Percentiles rank a stretch among this genome's conserved stretches.
Evolutionary conservation across 768 basidiomycete species (phyloP).

Genomic region (Bullera alba): DNA sequence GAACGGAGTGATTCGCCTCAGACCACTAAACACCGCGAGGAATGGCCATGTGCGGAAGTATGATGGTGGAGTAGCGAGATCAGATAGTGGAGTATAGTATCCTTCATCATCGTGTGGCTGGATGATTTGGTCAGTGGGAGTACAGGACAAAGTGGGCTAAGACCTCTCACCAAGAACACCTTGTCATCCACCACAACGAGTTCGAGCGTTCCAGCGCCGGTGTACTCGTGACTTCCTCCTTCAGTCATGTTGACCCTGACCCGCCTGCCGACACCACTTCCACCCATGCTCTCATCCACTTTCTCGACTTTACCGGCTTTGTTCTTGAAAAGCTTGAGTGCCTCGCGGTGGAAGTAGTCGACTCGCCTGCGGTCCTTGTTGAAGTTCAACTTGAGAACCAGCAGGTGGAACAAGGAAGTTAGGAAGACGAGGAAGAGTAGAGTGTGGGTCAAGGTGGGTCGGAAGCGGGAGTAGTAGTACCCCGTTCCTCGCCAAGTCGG

Average conservation of each 20-base stretch:
- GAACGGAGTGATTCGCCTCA: slow-evolving; percentile 9
- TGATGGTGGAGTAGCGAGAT: slow-evolving; percentile 19
- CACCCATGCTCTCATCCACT: slow-evolving; percentile 1
- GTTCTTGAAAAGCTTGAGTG: slow-evolving; percentile 16
- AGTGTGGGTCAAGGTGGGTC: slow-evolving; percentile 83
- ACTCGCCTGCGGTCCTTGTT: slow-evolving; percentile 65
- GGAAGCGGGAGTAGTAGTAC: slow-evolving; percentile 92
- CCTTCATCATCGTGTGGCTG: slow-evolving; percentile 34
- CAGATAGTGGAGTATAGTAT: slow-evolving; percentile 17
- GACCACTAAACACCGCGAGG: slow-evolving; percentile 8
- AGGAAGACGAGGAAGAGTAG: slow-evolving; percentile 67
- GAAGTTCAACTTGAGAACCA: slow-evolving; percentile 72
- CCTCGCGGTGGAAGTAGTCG: slow-evolving; percentile 42
- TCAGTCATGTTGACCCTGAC: slow-evolving; percentile 44
- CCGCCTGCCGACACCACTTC: not conserved
- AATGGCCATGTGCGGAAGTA: slow-evolving; percentile 31
- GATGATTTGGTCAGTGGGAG: not conserved
- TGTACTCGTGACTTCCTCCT: no score
- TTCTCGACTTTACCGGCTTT: not conserved
- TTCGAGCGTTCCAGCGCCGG: slow-evolving; percentile 30
- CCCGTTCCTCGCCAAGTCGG: slow-evolving; percentile 94
- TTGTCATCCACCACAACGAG: slow-evolving; percentile 39
- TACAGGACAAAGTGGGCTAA: not conserved
- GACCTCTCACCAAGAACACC: slow-evolving; percentile 41
- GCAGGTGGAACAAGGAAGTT: slow-evolving; percentile 72